These are phyloP conservation scores for Cytospora piceicola DNA, from an alignment of 2,329 filamentous ascomycete species.

Conservation along the genomic window DNA sequence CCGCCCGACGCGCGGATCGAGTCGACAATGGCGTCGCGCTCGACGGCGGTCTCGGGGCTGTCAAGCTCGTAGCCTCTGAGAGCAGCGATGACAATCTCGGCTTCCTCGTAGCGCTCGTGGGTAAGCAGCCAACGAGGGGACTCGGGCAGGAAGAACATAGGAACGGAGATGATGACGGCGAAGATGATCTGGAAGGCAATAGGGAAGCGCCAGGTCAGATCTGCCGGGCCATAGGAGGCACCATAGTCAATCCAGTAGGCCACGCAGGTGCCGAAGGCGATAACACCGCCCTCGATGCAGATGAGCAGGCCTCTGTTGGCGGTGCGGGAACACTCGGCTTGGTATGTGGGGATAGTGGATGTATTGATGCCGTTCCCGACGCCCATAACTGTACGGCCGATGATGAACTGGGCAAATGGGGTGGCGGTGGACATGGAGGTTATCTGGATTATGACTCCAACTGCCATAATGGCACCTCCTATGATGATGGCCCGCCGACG, in stretches of 20 bases:
- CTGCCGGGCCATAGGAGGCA: constrained; percentile 44
- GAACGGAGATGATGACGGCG: constrained; percentile 39
- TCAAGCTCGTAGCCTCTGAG: constrained; percentile 51
- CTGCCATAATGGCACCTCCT: constrained; percentile 61
- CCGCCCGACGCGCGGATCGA: constrained; percentile 61
- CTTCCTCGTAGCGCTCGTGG: constrained; percentile 43
- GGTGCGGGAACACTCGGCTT: constrained; percentile 51
- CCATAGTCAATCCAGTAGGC: constrained; percentile 56
- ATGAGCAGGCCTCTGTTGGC: constrained; percentile 49
- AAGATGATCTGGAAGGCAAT: constrained; percentile 50
- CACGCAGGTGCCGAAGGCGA: constrained; percentile 47
- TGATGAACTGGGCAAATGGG: constrained; percentile 50
- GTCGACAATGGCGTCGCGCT: constrained; percentile 65
- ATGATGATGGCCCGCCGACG: constrained; percentile 58
- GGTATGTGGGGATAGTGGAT: constrained; percentile 51
- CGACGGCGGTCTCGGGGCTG: constrained; percentile 58
- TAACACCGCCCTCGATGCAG: constrained; percentile 50
- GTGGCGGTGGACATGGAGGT: constrained; percentile 38
- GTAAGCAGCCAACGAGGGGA: constrained; percentile 47
- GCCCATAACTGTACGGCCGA: constrained; percentile 55
- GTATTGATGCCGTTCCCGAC: constrained; percentile 58
- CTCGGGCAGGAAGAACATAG: constrained; percentile 46
- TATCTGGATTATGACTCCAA: constrained; percentile 64
- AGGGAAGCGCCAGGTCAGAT: constrained; percentile 59
- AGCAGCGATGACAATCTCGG: constrained; percentile 42